Percentiles rank a stretch among this genome's conserved stretches.
Evolutionary conservation across 1,139 yeast species (phyloP).

Genomic region (Taphrina deformans): DNA sequence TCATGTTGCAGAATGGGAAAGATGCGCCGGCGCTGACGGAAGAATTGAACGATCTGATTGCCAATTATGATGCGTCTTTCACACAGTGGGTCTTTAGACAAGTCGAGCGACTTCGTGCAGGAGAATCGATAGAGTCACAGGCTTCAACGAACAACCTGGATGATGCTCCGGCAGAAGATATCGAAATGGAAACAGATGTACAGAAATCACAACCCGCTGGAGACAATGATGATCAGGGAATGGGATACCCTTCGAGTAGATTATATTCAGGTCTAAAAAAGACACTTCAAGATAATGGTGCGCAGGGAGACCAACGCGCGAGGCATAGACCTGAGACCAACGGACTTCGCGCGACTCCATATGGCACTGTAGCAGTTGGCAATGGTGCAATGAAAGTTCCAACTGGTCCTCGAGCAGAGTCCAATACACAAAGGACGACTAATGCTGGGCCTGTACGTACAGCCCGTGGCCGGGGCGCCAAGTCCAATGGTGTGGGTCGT

Average conservation of each 20-base stretch:
- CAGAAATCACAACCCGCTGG: background rate
- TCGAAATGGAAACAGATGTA: conserved; percentile 13
- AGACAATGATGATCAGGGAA: conserved; percentile 1
- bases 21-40: conserved; percentile 29
- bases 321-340: conserved; percentile 17
- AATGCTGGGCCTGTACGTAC: conserved; percentile 23
- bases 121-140: background rate
- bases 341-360: conserved; percentile 26
- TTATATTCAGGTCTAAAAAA: conserved; percentile 14
- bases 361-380: conserved; percentile 15
- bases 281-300: conserved; percentile 27
- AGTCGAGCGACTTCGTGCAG: conserved; percentile 8
- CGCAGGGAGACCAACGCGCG: background rate
- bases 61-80: conserved; percentile 21
- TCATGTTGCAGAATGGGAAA: conserved; percentile 31
- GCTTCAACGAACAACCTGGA: background rate
- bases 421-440: background rate
- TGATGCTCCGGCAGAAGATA: conserved; percentile 7
- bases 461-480: background rate
- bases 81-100: conserved; percentile 19
- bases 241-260: conserved; percentile 27
- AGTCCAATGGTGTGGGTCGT: conserved; percentile 3
- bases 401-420: conserved; percentile 23
- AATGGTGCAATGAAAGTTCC: conserved; percentile 13
- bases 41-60: conserved; percentile 23